Conservation (phyloP, 768 basidiomycete genomes). For the Crepidotus variabilis region DNA sequence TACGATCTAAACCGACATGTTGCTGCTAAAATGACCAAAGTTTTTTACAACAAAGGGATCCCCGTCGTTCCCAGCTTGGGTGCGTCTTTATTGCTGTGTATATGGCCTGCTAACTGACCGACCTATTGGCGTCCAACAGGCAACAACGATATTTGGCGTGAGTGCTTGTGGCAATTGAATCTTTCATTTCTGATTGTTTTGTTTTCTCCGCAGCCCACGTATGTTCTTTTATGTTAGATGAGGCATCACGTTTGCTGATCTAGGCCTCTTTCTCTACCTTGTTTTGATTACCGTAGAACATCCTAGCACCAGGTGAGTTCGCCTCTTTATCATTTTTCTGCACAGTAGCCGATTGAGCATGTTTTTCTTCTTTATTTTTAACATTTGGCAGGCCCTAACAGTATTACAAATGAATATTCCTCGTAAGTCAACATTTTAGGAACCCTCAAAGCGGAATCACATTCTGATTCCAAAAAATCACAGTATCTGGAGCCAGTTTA, state of each 20-base stretch:
- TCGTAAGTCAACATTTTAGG: constrained; percentile 42
- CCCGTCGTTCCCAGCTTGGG: constrained; percentile 81
- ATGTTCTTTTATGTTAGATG: constrained; percentile 14
- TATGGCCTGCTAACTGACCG: not conserved
- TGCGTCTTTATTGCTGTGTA: constrained; percentile 23
- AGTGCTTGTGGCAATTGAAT: constrained; percentile 24
- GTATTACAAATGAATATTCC: constrained; percentile 63
- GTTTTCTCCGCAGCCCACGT: constrained; percentile 49
- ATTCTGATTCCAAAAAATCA: constrained; percentile 9
- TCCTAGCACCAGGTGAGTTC: constrained; percentile 53
- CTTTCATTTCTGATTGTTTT: constrained; percentile 6
- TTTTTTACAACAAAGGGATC: constrained; percentile 69
- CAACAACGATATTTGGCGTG: constrained; percentile 92
- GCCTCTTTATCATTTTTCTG: not conserved
- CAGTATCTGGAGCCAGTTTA: constrained; percentile 79
- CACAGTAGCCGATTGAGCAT: not conserved
- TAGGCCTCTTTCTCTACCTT: not conserved
- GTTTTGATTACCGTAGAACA: constrained; percentile 40
- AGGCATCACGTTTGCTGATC: constrained; percentile 1
- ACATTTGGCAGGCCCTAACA: constrained; percentile 52
- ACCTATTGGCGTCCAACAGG: constrained; percentile 36
- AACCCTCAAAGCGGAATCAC: constrained; percentile 6
- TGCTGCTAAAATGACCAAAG: constrained; percentile 63
- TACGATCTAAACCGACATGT: constrained; percentile 68
- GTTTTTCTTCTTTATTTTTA: not conserved